These are phyloP conservation scores for Aspergillus bombycis DNA, from an alignment of 2,329 filamentous ascomycete species.

Conservation along the genomic window DNA sequence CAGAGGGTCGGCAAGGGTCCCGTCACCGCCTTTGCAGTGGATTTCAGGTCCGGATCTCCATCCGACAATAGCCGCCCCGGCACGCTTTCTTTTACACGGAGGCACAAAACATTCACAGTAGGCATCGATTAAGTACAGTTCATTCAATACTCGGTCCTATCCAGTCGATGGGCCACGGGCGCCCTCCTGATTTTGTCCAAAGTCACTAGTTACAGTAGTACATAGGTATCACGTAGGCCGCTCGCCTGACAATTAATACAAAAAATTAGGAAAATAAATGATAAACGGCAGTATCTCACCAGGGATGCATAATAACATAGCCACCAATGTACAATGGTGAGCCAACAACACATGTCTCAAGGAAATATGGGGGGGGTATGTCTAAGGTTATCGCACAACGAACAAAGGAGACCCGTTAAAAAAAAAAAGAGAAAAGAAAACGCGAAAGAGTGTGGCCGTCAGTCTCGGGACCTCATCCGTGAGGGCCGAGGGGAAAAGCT, in stretches of 20 bases:
- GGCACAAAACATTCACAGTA: too few relatives aligned
- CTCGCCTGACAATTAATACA: constrained; percentile 19
- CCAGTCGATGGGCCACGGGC: not conserved
- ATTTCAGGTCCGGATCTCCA: not conserved
- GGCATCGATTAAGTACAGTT: not conserved
- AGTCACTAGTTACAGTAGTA: constrained; percentile 5
- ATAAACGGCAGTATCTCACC: constrained; percentile 11
- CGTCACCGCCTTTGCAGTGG: constrained; percentile 16
- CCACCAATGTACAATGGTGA: constrained; percentile 9
- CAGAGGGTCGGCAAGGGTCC: not conserved
- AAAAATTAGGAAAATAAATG: constrained; percentile 11
- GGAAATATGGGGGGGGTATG: constrained; percentile 16
- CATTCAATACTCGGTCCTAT: not conserved
- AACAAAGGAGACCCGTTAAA: constrained; percentile 21
- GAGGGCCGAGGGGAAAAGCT: not conserved
- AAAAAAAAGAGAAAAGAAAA: constrained; percentile 2
- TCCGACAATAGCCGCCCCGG: not conserved
- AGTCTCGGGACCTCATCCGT: not conserved
- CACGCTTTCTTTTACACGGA: not conserved
- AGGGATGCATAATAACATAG: constrained; percentile 15
- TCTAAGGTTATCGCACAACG: constrained; percentile 11
- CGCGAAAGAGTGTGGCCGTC: constrained; percentile 6
- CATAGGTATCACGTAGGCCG: constrained; percentile 15
- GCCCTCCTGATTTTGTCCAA: constrained; percentile 1
- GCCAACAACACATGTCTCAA: constrained; percentile 15